phyloP scores from a whole-genome alignment of 208 protist genomes.

The Strigomonas culicis region DNA sequence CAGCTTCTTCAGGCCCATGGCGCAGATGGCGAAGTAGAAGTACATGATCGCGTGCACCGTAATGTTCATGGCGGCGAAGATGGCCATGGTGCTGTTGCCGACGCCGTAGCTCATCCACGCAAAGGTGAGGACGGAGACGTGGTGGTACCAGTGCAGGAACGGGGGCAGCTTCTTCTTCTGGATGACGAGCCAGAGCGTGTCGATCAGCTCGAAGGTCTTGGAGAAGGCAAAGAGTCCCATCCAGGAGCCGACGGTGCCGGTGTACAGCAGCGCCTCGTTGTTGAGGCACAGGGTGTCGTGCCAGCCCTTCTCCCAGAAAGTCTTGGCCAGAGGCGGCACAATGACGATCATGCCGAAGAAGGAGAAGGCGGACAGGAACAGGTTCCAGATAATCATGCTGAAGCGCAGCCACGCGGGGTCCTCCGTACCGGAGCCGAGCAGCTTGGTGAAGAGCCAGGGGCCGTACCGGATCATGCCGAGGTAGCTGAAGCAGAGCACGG shows the following conservation, averaged over 20 bases:
- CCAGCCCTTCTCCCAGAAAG: constrained; percentile 28
- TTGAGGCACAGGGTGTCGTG: constrained; percentile 52
- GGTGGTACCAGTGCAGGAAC: constrained; percentile 93
- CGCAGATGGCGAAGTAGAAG: constrained; percentile 88
- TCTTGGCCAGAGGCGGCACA: constrained; percentile 39
- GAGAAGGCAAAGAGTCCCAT: constrained; percentile 68
- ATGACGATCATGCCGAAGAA: constrained; percentile 62
- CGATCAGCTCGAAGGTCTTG: constrained; percentile 84
- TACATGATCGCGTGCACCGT: constrained; percentile 95
- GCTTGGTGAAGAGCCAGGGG: background rate
- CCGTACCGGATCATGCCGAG: constrained; percentile 7
- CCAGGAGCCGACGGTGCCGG: constrained; percentile 50
- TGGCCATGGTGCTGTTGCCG: constrained; percentile 44
- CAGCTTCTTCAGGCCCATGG: constrained; percentile 50
- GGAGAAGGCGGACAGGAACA: constrained; percentile 79
- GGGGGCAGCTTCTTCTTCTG: constrained; percentile 75
- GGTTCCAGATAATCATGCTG: constrained; percentile 63
- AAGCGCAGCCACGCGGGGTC: constrained; percentile 49
- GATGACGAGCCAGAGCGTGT: constrained; percentile 79
- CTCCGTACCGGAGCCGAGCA: background rate
- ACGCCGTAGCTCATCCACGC: constrained; percentile 76
- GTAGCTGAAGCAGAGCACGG: constrained; percentile 3
- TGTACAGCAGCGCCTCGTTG: constrained; percentile 48
- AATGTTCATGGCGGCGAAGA: constrained; percentile 93
- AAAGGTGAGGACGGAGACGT: constrained; percentile 90